phyloP scores from a whole-genome alignment of 306 rosid species.

The Oemleria cerasiformis region DNA sequence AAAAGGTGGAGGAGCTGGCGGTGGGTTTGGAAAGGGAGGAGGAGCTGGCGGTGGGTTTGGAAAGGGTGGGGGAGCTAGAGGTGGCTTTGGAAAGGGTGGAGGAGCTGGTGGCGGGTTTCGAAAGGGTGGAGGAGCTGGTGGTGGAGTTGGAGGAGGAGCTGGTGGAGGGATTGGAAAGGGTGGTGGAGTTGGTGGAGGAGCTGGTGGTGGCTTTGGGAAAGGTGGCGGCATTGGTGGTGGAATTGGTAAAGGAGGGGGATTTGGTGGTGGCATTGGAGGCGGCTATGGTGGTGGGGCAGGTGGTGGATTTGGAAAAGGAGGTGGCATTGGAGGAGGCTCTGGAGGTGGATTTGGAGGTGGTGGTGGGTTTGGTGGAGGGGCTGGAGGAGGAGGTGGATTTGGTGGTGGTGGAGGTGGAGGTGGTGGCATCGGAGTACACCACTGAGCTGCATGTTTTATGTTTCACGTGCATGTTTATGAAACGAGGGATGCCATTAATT shows the following conservation, averaged over 20 bases:
- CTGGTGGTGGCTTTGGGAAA: slow-evolving; percentile 22
- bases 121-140: slow-evolving; percentile 15
- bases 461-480: neutral
- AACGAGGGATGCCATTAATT: neutral
- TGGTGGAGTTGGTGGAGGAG: neutral
- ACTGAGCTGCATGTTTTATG: slow-evolving; percentile 24
- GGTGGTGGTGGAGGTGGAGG: slow-evolving; percentile 42
- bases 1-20: slow-evolving; percentile 3
- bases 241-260: slow-evolving; percentile 11
- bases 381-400: slow-evolving; percentile 33
- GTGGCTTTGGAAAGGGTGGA: slow-evolving; percentile 14
- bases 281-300: slow-evolving; percentile 23
- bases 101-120: slow-evolving; percentile 23
- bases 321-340: slow-evolving; percentile 4
- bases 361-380: slow-evolving; percentile 34
- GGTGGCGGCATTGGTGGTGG: slow-evolving; percentile 29
- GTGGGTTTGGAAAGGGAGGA: neutral
- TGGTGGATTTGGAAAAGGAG: slow-evolving; percentile 8
- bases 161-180: slow-evolving; percentile 5
- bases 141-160: too few relatives aligned
- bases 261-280: slow-evolving; percentile 17
- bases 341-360: slow-evolving; percentile 42
- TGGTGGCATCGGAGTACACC: slow-evolving; percentile 48
- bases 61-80: neutral
- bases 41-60: slow-evolving; percentile 7